Conservation (phyloP, 768 basidiomycete genomes). For the Tylopilus sp. region DNA sequence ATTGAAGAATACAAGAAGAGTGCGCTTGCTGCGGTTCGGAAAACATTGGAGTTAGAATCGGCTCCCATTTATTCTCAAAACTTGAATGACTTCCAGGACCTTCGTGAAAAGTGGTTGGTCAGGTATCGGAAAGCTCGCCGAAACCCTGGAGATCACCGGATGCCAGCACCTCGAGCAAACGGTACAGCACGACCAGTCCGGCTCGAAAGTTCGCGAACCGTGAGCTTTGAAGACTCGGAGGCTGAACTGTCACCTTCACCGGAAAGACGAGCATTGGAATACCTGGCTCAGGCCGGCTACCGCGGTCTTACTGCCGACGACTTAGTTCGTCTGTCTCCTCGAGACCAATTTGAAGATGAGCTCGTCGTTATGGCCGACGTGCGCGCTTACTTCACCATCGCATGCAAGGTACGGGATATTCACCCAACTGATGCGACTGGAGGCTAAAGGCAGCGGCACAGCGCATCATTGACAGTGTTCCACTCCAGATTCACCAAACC, state of each 20-base stretch:
- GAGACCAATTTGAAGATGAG: slow-evolving; percentile 39
- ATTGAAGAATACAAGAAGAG: slow-evolving; percentile 26
- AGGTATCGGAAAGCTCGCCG: slow-evolving; percentile 21
- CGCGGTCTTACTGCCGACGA: slow-evolving; percentile 17
- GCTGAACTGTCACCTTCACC: neutral
- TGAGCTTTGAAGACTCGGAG: too few relatives aligned
- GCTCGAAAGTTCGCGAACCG: too few relatives aligned
- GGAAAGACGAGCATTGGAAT: slow-evolving; percentile 18
- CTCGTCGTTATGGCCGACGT: slow-evolving; percentile 52
- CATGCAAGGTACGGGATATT: slow-evolving; percentile 43
- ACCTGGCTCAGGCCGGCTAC: slow-evolving; percentile 33
- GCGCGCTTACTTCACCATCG: slow-evolving; percentile 53
- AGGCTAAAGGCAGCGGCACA: slow-evolving; percentile 18
- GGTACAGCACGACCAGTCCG: neutral
- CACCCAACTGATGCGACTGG: neutral
- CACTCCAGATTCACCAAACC: slow-evolving; percentile 45
- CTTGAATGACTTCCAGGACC: slow-evolving; percentile 15
- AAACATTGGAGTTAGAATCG: slow-evolving; percentile 38
- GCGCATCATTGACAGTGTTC: slow-evolving; percentile 56
- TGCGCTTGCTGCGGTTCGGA: slow-evolving; percentile 27
- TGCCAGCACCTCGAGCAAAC: neutral
- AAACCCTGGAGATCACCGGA: neutral
- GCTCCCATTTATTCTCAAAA: slow-evolving; percentile 40
- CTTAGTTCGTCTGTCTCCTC: slow-evolving; percentile 24
- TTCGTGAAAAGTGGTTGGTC: slow-evolving; percentile 24